Evolutionary conservation across 441 rosid species (phyloP), one percentile per base, ranked within the genome.

Genomic region (Gossypium trilobum): DNA sequence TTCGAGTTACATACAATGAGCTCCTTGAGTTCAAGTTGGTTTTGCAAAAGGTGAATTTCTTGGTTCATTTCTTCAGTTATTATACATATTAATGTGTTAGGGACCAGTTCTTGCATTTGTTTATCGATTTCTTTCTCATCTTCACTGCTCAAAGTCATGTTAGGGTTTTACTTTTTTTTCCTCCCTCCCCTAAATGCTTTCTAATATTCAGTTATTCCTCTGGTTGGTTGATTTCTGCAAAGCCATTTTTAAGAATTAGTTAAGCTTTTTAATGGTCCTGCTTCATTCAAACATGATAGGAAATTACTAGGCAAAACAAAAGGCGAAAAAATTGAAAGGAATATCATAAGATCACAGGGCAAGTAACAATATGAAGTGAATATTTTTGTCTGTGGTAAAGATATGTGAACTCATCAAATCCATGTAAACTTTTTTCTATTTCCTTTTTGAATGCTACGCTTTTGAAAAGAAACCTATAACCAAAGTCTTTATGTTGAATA

Each of bases 21-120:
- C 99, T 95, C 55, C 82, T 95, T 52, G 98, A 95, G 86, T 95
- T 95, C 83, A 95, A 89, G 83, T 83, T 93, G 79, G 98, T 95
- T 68, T 82, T 91, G 85, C 91, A 93, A 80, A 93, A 93, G 91
- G 98, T 91, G 84, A 50, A 73, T 78, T 54, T 75, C 73, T 51
- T 70, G 76, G 58, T 36, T 14, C 68, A 27, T 16, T 44, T 63
- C 60, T 67, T 51, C 19, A 13, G 10, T 60, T 48, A 16, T 50
- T 22, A 3, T 25, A 48, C 54, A 27, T 60, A 25, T 57, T 71
- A 3, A 8, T 7, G 67, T 39, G 31, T 23, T 70, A 55, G 44
- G 58, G 44, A 9, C 14, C 59, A 27, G 17, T 8, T 10, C 23
- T 52, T 54, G 61, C 61, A 52, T 52, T 68, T 68, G 60, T 68